Percentiles rank a stretch among this genome's conserved stretches.
These are phyloP conservation scores for Sphenostylis stenocarpa DNA, from an alignment of 306 rosid species.

Conservation along the genomic window DNA sequence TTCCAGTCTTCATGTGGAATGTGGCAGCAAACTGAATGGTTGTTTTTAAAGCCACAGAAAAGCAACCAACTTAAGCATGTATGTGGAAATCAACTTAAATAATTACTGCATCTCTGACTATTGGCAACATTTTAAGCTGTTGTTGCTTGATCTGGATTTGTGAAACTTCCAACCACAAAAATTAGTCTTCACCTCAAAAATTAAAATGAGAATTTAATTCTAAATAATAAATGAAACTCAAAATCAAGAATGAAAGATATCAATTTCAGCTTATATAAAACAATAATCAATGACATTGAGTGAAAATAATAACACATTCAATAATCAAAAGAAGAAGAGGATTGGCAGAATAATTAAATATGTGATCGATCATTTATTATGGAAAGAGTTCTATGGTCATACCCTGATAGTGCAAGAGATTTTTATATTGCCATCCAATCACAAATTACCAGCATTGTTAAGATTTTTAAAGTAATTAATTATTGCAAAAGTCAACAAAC, in stretches of 20 bases:
- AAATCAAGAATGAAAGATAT: slow-evolving; percentile 2
- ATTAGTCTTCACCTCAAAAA: slow-evolving; percentile 13
- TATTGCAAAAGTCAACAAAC: no score
- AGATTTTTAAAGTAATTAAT: no score
- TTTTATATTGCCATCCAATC: no score
- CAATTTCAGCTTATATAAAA: slow-evolving; percentile 23
- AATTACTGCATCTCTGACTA: slow-evolving; percentile 14
- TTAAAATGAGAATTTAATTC: background rate
- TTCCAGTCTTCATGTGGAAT: slow-evolving; percentile 25
- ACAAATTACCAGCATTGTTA: no score
- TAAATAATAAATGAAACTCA: slow-evolving; percentile 4
- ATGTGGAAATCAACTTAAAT: slow-evolving; percentile 15
- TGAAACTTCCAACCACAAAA: slow-evolving; percentile 14
- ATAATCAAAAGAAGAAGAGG: slow-evolving; percentile 7
- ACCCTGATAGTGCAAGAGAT: background rate
- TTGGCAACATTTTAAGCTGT: slow-evolving; percentile 15
- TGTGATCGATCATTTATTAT: background rate
- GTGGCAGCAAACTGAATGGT: background rate
- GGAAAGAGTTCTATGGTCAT: background rate
- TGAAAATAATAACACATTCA: background rate
- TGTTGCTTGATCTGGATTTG: slow-evolving; percentile 9
- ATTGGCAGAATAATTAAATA: background rate
- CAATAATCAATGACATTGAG: slow-evolving; percentile 4
- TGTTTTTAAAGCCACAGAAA: slow-evolving; percentile 28
- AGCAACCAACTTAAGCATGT: slow-evolving; percentile 8